Conservation (phyloP, 2,329 filamentous ascomycete species). For the Chalaropsis thielavioides region DNA sequence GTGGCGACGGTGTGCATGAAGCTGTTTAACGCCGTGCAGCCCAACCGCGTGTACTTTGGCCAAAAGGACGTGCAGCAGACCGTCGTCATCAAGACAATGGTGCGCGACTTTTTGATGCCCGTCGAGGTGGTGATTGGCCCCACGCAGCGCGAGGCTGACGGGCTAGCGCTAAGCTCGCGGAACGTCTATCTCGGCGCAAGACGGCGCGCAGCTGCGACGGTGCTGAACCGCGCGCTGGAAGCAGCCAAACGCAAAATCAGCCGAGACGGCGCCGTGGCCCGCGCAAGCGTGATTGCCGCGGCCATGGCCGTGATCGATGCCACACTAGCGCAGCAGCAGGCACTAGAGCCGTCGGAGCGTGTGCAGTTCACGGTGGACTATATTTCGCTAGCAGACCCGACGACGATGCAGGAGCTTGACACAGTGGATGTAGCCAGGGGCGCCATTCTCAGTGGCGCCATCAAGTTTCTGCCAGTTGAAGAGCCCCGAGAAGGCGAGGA, state of each 20-base stretch:
- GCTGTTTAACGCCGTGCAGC: constrained; percentile 36
- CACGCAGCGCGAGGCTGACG: constrained; percentile 65
- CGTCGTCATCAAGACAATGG: constrained; percentile 72
- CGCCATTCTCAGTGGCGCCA: constrained; percentile 74
- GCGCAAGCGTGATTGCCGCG: constrained; percentile 55
- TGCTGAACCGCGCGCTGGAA: constrained; percentile 54
- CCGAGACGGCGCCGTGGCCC: constrained; percentile 32
- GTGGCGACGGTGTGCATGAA: constrained; percentile 96
- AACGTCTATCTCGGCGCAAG: constrained; percentile 82
- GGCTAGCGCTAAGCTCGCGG: constrained; percentile 77
- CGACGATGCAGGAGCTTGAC: constrained; percentile 65
- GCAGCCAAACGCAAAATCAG: constrained; percentile 48
- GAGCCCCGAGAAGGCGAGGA: constrained; percentile 55
- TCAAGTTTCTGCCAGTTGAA: constrained; percentile 79
- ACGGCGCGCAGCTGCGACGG: constrained; percentile 55
- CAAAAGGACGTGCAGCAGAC: constrained; percentile 98
- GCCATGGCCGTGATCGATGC: constrained; percentile 47
- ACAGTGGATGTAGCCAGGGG: constrained; percentile 54
- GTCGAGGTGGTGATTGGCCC: constrained; percentile 58
- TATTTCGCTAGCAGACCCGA: constrained; percentile 75
- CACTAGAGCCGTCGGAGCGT: constrained; percentile 43
- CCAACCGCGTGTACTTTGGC: constrained; percentile 73
- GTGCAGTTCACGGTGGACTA: constrained; percentile 78
- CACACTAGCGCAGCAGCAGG: constrained; percentile 46
- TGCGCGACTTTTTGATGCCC: constrained; percentile 72